Percentiles rank a stretch among this genome's conserved stretches.
phyloP scores from a whole-genome alignment of 352 stramenopile genomes.

The Phytophthora brassicae region DNA sequence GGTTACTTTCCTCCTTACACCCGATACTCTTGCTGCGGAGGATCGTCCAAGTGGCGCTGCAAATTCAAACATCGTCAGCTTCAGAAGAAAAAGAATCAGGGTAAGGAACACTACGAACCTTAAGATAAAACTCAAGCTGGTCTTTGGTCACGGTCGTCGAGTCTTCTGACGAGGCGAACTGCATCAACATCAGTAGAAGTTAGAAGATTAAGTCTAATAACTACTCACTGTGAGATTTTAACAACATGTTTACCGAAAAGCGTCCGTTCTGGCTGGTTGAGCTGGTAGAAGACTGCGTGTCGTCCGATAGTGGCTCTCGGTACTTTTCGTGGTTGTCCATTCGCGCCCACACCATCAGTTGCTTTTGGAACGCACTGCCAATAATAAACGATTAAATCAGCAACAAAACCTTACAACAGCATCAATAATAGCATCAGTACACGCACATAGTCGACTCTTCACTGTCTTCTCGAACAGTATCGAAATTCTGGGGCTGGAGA shows the following conservation, averaged over 20 bases:
- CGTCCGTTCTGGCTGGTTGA: slow-evolving; percentile 52
- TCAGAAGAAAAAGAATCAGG: neutral
- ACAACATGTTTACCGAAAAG: slow-evolving; percentile 40
- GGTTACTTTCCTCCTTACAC: slow-evolving; percentile 21
- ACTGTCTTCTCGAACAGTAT: slow-evolving; percentile 46
- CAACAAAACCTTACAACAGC: neutral
- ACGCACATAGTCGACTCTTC: slow-evolving; percentile 61
- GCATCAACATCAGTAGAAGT: slow-evolving; percentile 1
- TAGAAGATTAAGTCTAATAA: neutral
- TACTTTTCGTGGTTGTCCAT: slow-evolving; percentile 60
- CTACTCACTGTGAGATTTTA: neutral
- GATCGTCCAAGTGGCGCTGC: slow-evolving; percentile 50
- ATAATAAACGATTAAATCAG: slow-evolving; percentile 12
- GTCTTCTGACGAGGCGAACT: slow-evolving; percentile 63
- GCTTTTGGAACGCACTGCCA: slow-evolving; percentile 68
- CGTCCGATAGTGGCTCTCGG: slow-evolving; percentile 42
- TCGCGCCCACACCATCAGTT: slow-evolving; percentile 77
- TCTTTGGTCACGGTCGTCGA: slow-evolving; percentile 69
- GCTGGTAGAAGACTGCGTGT: slow-evolving; percentile 63
- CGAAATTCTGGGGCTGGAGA: slow-evolving; percentile 39
- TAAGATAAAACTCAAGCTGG: slow-evolving; percentile 87
- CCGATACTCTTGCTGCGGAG: slow-evolving; percentile 32
- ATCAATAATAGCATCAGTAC: neutral
- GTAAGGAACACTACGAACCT: slow-evolving; percentile 39
- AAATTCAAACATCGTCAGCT: slow-evolving; percentile 21